These are phyloP conservation scores for Lentinula novae-zelandiae DNA, from an alignment of 1,284 basidiomycete species.

Conservation along the genomic window DNA sequence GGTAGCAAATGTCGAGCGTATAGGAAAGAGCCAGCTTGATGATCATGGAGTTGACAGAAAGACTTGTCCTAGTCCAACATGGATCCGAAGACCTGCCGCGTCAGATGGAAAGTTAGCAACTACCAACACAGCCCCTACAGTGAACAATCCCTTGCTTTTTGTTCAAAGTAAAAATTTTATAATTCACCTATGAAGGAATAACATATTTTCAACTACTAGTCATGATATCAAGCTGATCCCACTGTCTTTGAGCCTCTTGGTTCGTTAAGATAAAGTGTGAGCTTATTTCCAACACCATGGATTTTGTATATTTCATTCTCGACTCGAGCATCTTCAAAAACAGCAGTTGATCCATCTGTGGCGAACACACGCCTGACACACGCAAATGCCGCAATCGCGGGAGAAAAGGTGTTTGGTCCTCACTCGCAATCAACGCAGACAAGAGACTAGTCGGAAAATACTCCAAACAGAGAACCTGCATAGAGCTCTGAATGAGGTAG, in stretches of 20 bases:
- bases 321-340: neutral
- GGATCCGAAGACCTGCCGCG: neutral
- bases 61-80: neutral
- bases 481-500: neutral
- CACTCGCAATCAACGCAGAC: neutral
- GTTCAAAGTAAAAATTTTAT: no score
- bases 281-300: neutral
- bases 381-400: neutral
- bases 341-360: neutral
- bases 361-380: neutral
- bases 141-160: no score
- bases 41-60: neutral
- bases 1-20: no score
- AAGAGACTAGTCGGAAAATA: neutral
- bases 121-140: no score
- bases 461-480: neutral
- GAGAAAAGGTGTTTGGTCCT: neutral
- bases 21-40: neutral
- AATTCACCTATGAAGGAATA: no score
- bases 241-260: neutral
- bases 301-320: neutral
- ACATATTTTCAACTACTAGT: no score
- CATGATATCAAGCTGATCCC: neutral
- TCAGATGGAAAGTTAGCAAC: neutral
- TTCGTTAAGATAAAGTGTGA: neutral